Evolutionary conservation across 345 rosid genomes (phyloP), one percentile per base, ranked within the genome.

Genomic region (Rhizophora apiculata): DNA sequence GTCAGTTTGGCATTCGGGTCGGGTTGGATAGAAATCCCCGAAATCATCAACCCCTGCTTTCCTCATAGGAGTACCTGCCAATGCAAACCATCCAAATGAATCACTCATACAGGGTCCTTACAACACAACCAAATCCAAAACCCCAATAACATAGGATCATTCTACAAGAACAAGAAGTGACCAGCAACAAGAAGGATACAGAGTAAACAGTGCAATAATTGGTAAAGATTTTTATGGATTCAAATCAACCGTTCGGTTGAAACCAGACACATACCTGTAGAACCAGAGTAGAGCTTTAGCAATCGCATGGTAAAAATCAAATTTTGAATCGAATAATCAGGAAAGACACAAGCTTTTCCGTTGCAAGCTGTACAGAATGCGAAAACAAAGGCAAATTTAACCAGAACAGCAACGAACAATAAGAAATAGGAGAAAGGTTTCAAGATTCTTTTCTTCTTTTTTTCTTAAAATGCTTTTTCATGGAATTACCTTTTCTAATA

Each of bases 21-120:
- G 76, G 61, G 88, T 76, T 31, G 93, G 98, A 81, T 80, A 91
- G 84, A 84, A 89, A 71, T 82, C 84, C 49, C 85, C 87, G 82
- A 86, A 80, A 66, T 90, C 96, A 22, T 81, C 88, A 43, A 72
- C 85, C 65, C 84, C 92, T 51, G 85, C 68, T 74, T 75, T 88
- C 79, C 70, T 74, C 76, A 79, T 69, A 57, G 71, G n/a, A 48
- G 68, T 18, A 31, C 62, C 46, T 34, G 79, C 10, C 59, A 80
- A 70, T 84, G 78, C 81, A 36, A 82, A 83, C 46, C 82, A 80
- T 80, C 63, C 79, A 74, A 70, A 37, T 51, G 59, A 34, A 24
- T 69, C 62, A n/a, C 49, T 68, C 16, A 20, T 56, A 21, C 65
- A 22, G 65, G 36, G 59, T 56, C 21, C 16, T 57, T 34, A 13